These are phyloP conservation scores for Emmonsia crescens DNA, from an alignment of 2,329 filamentous ascomycete species.

Conservation along the genomic window DNA sequence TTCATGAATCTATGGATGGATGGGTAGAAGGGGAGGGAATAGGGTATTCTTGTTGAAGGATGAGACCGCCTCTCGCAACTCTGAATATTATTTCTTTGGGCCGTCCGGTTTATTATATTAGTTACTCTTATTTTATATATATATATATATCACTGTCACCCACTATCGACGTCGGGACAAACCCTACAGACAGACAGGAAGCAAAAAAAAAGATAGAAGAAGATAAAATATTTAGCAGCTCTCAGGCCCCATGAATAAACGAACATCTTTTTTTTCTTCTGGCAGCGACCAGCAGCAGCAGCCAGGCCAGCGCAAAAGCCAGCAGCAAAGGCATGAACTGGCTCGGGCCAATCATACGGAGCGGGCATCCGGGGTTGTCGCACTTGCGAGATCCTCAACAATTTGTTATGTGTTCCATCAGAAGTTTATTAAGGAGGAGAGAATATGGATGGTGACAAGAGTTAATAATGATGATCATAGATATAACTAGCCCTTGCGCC, in stretches of 20 bases:
- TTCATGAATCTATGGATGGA: neutral
- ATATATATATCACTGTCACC: too few species aligned
- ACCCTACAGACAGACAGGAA: too few species aligned
- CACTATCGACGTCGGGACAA: too few species aligned
- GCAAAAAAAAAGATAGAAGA: neutral
- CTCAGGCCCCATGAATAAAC: neutral
- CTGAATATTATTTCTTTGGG: neutral
- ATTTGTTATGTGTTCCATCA: neutral
- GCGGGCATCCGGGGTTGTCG: neutral
- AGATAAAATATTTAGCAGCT: neutral
- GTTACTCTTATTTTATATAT: too few species aligned
- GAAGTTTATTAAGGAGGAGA: neutral
- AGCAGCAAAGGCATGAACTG: neutral
- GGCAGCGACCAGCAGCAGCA: neutral
- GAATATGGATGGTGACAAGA: neutral
- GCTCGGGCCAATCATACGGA: neutral
- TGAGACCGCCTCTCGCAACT: too few species aligned
- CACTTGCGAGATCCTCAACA: neutral
- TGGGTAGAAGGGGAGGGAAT: neutral
- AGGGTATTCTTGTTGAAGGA: too few species aligned
- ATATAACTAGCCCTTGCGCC: neutral
- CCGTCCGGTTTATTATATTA: too few species aligned
- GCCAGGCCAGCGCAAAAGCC: constrained; percentile 3
- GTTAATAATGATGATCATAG: neutral
- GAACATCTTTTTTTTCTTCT: neutral